Conservation (phyloP, 2,329 filamentous ascomycete genomes). For the Plenodomus biglobosus region DNA sequence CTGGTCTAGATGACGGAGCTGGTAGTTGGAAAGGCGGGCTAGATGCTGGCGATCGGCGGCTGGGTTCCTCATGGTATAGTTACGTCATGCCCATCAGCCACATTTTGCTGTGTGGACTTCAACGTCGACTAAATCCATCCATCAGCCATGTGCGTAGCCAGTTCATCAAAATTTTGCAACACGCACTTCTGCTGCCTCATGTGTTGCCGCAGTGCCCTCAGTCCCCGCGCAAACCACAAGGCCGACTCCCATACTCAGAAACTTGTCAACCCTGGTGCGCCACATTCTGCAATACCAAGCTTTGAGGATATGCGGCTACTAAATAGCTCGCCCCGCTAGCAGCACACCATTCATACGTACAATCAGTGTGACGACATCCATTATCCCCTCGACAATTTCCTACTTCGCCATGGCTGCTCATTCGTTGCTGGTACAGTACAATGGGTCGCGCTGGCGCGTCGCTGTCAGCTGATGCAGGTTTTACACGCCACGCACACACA, state of each 20-base stretch:
- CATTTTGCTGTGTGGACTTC: background rate
- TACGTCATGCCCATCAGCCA: background rate
- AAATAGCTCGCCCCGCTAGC: background rate
- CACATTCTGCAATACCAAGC: background rate
- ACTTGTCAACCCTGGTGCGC: background rate
- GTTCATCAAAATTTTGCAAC: too few species aligned
- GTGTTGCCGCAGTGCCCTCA: background rate
- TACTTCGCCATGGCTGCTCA: background rate
- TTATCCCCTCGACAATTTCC: background rate
- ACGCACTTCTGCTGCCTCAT: too few species aligned
- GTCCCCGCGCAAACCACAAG: background rate
- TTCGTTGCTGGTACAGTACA: background rate
- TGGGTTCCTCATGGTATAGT: background rate
- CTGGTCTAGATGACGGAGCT: background rate
- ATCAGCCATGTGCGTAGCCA: too few species aligned
- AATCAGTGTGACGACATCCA: background rate
- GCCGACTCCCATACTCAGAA: background rate
- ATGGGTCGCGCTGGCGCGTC: background rate
- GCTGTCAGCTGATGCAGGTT: background rate
- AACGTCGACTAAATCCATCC: background rate
- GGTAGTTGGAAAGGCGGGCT: background rate
- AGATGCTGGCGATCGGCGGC: background rate
- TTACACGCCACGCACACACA: background rate
- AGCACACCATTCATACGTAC: background rate
- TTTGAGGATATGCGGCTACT: background rate